Evolutionary conservation across 805 yeast genomes (phyloP), one percentile per base, ranked within the genome.

Genomic region (Cyberlindnera amylophila): DNA sequence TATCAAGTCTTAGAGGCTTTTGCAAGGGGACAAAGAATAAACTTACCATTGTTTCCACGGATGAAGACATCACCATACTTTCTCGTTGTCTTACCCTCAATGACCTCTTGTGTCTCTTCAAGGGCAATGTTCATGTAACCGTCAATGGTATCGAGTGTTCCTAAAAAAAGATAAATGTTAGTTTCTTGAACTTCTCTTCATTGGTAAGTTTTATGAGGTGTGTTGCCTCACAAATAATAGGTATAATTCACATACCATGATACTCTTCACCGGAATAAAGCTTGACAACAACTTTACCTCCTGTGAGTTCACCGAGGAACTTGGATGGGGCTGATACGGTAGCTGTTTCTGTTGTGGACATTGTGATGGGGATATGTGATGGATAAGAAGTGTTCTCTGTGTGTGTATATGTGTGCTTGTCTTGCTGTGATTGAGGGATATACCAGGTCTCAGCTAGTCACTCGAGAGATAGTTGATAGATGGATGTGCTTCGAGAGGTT

Each of bases 61-160:
- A 88, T 78, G 59, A 88, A 88, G 23, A 86, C 89, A 62, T 86
- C 95, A 26, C 86, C 86, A 48, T 79, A 82, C 21, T 64, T 67
- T 47, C 73, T 76, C 29, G 73, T 75, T 34, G 61, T 58, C 36
- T 71, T 70, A 6, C 75, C 75, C 39, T 68, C 66, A 27, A 77
- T 76, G 34, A 65, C 63, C 59, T 93, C 99, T 36, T 77, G 71
- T 4, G 95, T 79, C 47, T 81, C 74, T 42, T 85, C 88, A 50
- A 93, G 72, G 2, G 91, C 95, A 37, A 93, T 83, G 65, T 93
- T 93, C 96, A 93, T 89, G 69, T 82, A 93, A 8, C 98, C 98
- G 61, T 93, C 99, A 44, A 93, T 90, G 32, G 96, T 86, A 54
- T 86, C 91, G 49, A 86, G 72, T 38, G 65, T 70, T 6, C 84